phyloP scores from a whole-genome alignment of 208 protist genomes.

The Strigomonas galati region DNA sequence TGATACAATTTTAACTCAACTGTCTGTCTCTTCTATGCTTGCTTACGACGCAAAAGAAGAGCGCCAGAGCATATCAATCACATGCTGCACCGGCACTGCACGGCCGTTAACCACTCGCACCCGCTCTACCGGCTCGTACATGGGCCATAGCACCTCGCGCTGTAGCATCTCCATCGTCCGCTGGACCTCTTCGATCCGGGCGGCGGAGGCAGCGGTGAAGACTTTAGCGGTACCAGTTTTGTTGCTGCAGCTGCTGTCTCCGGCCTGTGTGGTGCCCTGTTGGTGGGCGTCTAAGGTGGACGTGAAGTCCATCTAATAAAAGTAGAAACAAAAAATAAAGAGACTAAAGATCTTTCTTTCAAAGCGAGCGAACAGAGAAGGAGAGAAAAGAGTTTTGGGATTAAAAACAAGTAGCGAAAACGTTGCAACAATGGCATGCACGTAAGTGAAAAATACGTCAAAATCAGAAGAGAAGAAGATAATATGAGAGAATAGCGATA shows the following conservation, averaged over 20 bases:
- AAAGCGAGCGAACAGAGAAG: neutral
- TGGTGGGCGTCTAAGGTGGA: no score
- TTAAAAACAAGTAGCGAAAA: no score
- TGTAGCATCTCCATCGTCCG: slow-evolving; percentile 61
- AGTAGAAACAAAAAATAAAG: neutral
- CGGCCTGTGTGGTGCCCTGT: no score
- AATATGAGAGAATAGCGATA: slow-evolving; percentile 8
- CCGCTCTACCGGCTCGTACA: slow-evolving; percentile 75
- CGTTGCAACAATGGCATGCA: neutral
- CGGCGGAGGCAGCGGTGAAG: slow-evolving; percentile 31
- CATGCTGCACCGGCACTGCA: slow-evolving; percentile 55
- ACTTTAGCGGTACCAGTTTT: neutral
- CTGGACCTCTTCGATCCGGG: slow-evolving; percentile 49
- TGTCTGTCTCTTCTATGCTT: neutral
- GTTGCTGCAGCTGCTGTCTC: neutral
- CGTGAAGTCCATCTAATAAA: no score
- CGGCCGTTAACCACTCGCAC: slow-evolving; percentile 64
- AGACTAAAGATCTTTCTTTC: neutral
- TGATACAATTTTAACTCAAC: neutral
- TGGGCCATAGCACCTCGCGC: slow-evolving; percentile 69
- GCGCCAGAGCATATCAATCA: slow-evolving; percentile 44
- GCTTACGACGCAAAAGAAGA: neutral
- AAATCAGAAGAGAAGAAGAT: neutral
- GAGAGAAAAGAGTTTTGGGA: slow-evolving; percentile 5
- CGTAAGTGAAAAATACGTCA: no score